phyloP scores from a whole-genome alignment of 2,329 filamentous ascomycete genomes.

The Colletotrichum sp. region DNA sequence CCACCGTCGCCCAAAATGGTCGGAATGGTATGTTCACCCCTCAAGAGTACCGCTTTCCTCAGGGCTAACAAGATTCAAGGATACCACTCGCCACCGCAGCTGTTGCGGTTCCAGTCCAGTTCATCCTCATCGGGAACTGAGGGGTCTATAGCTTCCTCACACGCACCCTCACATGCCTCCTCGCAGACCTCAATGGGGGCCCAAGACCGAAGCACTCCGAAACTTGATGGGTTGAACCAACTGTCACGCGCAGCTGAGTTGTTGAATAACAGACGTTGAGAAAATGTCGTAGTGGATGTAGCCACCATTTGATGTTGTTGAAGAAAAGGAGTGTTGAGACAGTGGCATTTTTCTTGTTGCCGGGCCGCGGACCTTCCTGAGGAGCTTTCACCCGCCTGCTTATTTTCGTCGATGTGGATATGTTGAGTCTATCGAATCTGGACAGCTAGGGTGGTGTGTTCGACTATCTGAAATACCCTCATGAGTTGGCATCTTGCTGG shows the following conservation, averaged over 20 bases:
- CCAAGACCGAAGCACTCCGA: conserved; percentile 13
- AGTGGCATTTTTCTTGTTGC: background rate
- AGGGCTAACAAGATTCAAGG: conserved; percentile 17
- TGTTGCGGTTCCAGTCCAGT: conserved; percentile 17
- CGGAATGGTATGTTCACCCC: conserved; percentile 1
- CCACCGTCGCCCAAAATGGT: background rate
- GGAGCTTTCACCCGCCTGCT: background rate
- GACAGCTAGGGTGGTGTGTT: background rate
- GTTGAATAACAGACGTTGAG: conserved; percentile 47
- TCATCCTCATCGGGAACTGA: conserved; percentile 15
- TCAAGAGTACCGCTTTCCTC: background rate
- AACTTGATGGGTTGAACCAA: conserved; percentile 63
- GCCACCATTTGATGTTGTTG: background rate
- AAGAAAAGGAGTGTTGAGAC: background rate
- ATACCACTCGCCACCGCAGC: conserved; percentile 11
- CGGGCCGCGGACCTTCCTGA: background rate
- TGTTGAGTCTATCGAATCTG: background rate
- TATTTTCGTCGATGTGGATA: background rate
- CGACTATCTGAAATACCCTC: conserved; percentile 21
- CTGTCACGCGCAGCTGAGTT: conserved; percentile 64
- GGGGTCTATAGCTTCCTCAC: conserved; percentile 13
- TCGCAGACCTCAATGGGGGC: conserved; percentile 16
- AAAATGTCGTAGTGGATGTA: background rate
- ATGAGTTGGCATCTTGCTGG: conserved; percentile 17
- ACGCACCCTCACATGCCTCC: conserved; percentile 8